Conservation (phyloP, 2,329 filamentous ascomycete genomes). For the Aspergillus flavus region DNA sequence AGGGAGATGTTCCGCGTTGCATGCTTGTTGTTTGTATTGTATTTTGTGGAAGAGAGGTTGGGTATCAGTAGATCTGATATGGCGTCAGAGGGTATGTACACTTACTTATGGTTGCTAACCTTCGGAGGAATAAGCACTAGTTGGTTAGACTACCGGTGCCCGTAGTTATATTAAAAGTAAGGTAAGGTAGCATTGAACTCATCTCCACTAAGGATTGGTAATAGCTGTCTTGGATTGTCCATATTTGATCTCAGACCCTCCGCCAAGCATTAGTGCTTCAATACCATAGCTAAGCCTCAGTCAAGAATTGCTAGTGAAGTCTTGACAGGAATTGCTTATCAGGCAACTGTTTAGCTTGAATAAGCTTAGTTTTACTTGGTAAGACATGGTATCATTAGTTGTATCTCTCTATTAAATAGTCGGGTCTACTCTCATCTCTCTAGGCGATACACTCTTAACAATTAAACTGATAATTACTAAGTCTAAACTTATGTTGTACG, state of each 20-base stretch:
- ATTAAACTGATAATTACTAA: no score
- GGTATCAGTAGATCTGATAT: neutral
- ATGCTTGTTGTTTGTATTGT: neutral
- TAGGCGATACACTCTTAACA: no score
- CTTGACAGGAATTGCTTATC: neutral
- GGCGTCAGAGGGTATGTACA: neutral
- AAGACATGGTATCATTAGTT: neutral
- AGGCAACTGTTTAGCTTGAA: no score
- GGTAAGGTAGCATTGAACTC: neutral
- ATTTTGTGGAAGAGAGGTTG: neutral
- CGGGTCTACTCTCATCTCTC: no score
- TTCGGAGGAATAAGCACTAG: neutral
- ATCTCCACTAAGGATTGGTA: no score
- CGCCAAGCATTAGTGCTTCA: neutral
- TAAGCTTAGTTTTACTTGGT: neutral
- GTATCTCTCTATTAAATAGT: no score
- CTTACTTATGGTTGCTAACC: neutral
- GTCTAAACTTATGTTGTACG: no score
- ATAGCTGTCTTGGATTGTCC: neutral
- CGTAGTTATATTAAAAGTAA: neutral
- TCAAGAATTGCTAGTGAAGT: neutral
- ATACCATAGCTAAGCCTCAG: neutral
- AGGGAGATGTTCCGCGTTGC: neutral
- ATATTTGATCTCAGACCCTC: neutral
- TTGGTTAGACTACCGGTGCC: neutral